Base-by-base conservation (phyloP, 805 yeast species). In the Cyberlindnera nakhonratchasimensis region DNA sequence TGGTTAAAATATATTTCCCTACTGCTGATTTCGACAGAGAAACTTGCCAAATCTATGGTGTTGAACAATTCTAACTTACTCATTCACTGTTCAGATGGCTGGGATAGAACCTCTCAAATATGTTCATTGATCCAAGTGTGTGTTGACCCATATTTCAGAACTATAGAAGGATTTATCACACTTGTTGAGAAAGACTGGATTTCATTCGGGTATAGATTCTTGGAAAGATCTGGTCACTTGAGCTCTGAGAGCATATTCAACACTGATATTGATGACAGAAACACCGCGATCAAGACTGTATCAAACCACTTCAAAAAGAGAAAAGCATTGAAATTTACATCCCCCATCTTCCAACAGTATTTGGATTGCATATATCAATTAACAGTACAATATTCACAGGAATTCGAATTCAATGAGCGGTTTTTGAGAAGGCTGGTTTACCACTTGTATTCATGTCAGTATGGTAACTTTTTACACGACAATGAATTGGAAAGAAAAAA, bases 1-100 rank as follows among this genome's bases (percentile, higher is more conserved):
- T 93, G 99, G 99, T 64, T 88, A 17, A 80, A 78, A 54, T 80
- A 87, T 46, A 66, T 87, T 3, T 70, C 80, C 10, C 71, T 83
- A 17, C 70, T 91, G 26, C 62, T 93, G 37, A 80, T 80, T 36
- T 82, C 95, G 0, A 83, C 89, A 0, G 90, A 86, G 42, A 72
- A 85, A 26, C 75, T 93, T 35, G 79, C 84, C 20, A 83, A 87
- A 56, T 84, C 91, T n/a, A 74, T 93, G 18, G 86, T 86, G 40
- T 77, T 82, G 53, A 87, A 88, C 61, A 79, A 81, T 48, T 84
- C 93, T 16, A 95, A 91, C 60, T 73, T 91, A 4, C 59, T 93
- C 9, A 75, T 93, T 6, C 99, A 93, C 66, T 93, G 99, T 61
- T 88, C 97, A 1, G 99, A 93, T 66, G 99, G 99, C 1, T 93